Percentiles rank a stretch among this genome's conserved stretches.
Evolutionary conservation across 2,329 filamentous ascomycete species (phyloP).

Genomic region (Elsinoe fawcettii): DNA sequence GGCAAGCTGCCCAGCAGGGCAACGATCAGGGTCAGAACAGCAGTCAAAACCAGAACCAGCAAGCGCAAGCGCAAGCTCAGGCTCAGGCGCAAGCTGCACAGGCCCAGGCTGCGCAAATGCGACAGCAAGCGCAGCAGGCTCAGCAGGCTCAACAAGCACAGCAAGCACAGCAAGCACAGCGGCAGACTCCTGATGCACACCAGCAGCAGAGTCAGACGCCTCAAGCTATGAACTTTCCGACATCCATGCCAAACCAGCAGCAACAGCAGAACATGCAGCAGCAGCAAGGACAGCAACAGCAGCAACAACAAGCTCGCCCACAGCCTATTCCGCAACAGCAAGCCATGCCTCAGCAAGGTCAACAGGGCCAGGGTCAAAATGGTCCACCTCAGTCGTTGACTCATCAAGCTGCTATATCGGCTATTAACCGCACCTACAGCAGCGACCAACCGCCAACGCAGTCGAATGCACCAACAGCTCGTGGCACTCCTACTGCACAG

Average conservation of each 20-base stretch:
- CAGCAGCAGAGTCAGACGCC: conserved; percentile 15
- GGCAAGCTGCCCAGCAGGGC: neutral
- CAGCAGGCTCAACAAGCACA: conserved; percentile 15
- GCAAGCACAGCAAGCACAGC: conserved; percentile 30
- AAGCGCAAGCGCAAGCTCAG: conserved; percentile 11
- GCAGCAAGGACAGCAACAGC: conserved; percentile 14
- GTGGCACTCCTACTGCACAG: conserved; percentile 19
- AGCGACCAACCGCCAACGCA: conserved; percentile 19
- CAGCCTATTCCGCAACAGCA: conserved; percentile 19
- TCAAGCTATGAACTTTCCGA: neutral
- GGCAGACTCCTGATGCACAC: conserved; percentile 21
- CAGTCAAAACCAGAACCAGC: neutral
- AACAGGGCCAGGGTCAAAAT: conserved; percentile 24
- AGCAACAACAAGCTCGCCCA: conserved; percentile 16
- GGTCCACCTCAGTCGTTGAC: conserved; percentile 21
- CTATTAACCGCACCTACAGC: conserved; percentile 18
- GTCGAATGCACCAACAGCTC: conserved; percentile 21
- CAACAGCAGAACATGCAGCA: conserved; percentile 25
- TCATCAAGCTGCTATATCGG: conserved; percentile 21
- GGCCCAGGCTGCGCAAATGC: conserved; percentile 17
- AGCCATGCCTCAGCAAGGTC: conserved; percentile 14
- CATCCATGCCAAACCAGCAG: neutral
- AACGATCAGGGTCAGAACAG: neutral
- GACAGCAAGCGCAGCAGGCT: conserved; percentile 16
- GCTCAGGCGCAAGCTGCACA: conserved; percentile 24